Evolutionary conservation across 805 yeast genomes (phyloP).

Genomic region (Jamesozyma piceae): DNA sequence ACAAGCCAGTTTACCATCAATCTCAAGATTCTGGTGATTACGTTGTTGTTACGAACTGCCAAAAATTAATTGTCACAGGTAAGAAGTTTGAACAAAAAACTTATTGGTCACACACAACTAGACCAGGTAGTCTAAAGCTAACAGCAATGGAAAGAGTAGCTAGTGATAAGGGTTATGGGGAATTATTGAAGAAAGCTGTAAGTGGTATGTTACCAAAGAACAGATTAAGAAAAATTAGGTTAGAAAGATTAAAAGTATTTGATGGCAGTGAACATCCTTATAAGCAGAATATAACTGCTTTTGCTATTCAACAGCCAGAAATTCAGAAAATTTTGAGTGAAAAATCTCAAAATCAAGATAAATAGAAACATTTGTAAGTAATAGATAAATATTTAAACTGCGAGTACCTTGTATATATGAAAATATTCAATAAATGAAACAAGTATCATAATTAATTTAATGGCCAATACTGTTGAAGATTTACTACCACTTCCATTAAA

Average conservation of each 20-base stretch:
- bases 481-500: no score
- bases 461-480: no score
- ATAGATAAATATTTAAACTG: no score
- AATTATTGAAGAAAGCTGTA: constrained; percentile 76
- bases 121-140: constrained; percentile 83
- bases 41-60: constrained; percentile 91
- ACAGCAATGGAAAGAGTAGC: constrained; percentile 71
- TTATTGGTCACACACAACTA: constrained; percentile 81
- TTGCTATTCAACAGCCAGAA: constrained; percentile 59
- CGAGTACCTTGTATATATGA: no score
- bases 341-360: neutral
- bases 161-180: constrained; percentile 78
- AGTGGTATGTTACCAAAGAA: constrained; percentile 95
- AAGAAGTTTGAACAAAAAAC: constrained; percentile 69
- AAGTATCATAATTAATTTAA: no score
- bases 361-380: no score
- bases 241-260: constrained; percentile 75
- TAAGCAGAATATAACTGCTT: constrained; percentile 70
- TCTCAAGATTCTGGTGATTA: constrained; percentile 89
- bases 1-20: constrained; percentile 79
- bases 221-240: constrained; percentile 63
- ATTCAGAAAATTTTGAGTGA: constrained; percentile 30
- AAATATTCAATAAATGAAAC: no score
- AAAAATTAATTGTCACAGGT: constrained; percentile 74
- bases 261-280: constrained; percentile 89